Evolutionary conservation across 1,284 basidiomycete genomes (phyloP).

Genomic region (Leccinum angustisporum): DNA sequence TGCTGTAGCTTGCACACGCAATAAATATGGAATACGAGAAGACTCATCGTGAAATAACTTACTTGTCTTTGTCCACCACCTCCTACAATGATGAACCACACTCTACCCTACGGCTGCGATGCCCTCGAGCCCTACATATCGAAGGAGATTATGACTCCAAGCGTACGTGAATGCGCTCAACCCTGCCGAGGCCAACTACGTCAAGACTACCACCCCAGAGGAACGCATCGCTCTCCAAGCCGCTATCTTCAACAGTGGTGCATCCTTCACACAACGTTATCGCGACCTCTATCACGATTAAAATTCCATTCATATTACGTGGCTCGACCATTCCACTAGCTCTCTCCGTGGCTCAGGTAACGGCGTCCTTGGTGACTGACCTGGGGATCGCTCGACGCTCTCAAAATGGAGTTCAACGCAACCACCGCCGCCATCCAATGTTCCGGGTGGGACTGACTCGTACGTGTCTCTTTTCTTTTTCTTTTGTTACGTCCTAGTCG

Average conservation of each 20-base stretch:
- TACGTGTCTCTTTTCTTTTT: slow-evolving; percentile 25
- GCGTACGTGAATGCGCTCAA: slow-evolving; percentile 77
- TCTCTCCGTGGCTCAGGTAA: slow-evolving; percentile 53
- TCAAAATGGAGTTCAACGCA: slow-evolving; percentile 66
- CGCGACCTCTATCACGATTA: slow-evolving; percentile 18
- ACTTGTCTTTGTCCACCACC: slow-evolving; percentile 8
- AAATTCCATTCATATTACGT: neutral
- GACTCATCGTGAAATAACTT: too few species aligned
- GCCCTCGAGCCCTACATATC: too few species aligned
- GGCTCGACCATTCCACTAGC: slow-evolving; percentile 50
- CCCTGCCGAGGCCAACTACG: slow-evolving; percentile 72
- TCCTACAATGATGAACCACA: slow-evolving; percentile 39
- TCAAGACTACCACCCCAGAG: slow-evolving; percentile 56
- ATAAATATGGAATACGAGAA: slow-evolving; percentile 8
- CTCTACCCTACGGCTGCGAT: slow-evolving; percentile 85
- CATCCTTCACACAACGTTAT: slow-evolving; percentile 14
- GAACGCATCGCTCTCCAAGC: slow-evolving; percentile 78
- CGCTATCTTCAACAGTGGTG: slow-evolving; percentile 71
- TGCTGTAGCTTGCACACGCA: too few species aligned
- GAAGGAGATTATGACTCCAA: slow-evolving; percentile 85
- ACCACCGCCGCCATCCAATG: slow-evolving; percentile 68
- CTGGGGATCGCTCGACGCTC: slow-evolving; percentile 72
- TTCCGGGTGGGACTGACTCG: slow-evolving; percentile 93
- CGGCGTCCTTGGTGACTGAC: slow-evolving; percentile 51
- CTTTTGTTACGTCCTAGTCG: slow-evolving; percentile 23